Percentiles rank a stretch among this genome's conserved stretches.
Conservation (phyloP, 306 rosid species). For the Ormosia semicastrata region DNA sequence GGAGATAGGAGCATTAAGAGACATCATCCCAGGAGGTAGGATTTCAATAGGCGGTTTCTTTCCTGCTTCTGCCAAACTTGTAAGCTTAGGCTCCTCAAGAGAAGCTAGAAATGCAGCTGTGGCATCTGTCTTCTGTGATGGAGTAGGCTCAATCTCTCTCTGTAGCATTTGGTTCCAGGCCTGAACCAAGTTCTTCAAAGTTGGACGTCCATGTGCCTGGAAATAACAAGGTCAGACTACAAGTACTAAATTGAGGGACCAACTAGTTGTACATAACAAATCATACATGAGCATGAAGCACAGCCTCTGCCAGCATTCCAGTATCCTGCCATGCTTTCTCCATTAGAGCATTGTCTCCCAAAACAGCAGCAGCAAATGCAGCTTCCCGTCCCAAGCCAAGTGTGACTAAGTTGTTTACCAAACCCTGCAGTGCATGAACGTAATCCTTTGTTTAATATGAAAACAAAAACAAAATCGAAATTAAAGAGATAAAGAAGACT, state of each 20-base stretch:
- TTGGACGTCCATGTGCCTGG: slow-evolving; percentile 98
- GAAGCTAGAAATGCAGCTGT: slow-evolving; percentile 90
- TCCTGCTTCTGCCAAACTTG: slow-evolving; percentile 91
- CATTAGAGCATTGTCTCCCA: slow-evolving; percentile 97
- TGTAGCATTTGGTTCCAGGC: slow-evolving; percentile 92
- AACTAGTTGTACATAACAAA: neutral
- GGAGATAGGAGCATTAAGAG: slow-evolving; percentile 69
- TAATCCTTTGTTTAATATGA: neutral
- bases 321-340: slow-evolving; percentile 99
- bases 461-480: neutral
- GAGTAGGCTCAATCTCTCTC: slow-evolving; percentile 82
- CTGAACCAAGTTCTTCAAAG: slow-evolving; percentile 86
- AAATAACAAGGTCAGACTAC: slow-evolving; percentile 36
- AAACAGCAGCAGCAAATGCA: slow-evolving; percentile 92
- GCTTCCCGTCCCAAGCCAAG: slow-evolving; percentile 97
- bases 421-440: slow-evolving; percentile 57
- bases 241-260: slow-evolving; percentile 7
- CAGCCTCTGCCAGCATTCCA: slow-evolving; percentile 99
- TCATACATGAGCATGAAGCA: slow-evolving; percentile 95
- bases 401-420: slow-evolving; percentile 77
- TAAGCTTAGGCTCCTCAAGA: slow-evolving; percentile 91
- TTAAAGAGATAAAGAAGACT: neutral
- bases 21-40: slow-evolving; percentile 90
- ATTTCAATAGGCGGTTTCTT: slow-evolving; percentile 94
- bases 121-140: slow-evolving; percentile 74